These are phyloP conservation scores for Solanum hybrid DNA, from an alignment of 305 asterid genomes.

Conservation along the genomic window DNA sequence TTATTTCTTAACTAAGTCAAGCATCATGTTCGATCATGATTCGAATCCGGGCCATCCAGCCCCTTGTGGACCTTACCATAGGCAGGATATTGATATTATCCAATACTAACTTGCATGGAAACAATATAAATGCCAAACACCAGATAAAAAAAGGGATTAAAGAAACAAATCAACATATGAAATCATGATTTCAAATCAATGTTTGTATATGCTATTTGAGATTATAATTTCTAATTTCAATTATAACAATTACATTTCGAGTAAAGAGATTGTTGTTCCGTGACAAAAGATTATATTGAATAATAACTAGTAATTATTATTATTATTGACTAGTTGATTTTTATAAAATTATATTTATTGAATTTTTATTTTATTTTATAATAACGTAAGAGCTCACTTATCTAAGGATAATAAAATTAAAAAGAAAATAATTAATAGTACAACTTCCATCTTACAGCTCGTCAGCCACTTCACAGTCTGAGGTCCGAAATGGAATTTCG, in stretches of 20 bases:
- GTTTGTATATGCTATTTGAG: not conserved
- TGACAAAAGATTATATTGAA: no score
- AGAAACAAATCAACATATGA: not conserved
- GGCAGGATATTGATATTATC: not conserved
- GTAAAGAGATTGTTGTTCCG: no score
- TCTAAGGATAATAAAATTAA: not conserved
- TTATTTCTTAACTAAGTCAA: not conserved
- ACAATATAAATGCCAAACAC: no score
- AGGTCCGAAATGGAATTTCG: conserved; percentile 49
- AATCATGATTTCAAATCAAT: no score
- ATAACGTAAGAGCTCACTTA: not conserved
- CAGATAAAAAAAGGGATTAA: no score
- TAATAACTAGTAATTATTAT: no score
- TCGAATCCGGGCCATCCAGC: accelerated
- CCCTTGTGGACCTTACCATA: not conserved
- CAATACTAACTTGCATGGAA: no score
- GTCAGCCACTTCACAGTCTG: not conserved
- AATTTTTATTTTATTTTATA: no score
- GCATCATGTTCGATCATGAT: not conserved
- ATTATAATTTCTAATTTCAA: not conserved
- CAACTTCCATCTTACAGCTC: not conserved
- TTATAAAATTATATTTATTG: no score
- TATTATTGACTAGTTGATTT: not conserved
- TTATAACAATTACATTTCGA: not conserved
- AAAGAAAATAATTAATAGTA: not conserved